Evolutionary conservation across 805 yeast species (phyloP).

Genomic region (Candida ulmi): DNA sequence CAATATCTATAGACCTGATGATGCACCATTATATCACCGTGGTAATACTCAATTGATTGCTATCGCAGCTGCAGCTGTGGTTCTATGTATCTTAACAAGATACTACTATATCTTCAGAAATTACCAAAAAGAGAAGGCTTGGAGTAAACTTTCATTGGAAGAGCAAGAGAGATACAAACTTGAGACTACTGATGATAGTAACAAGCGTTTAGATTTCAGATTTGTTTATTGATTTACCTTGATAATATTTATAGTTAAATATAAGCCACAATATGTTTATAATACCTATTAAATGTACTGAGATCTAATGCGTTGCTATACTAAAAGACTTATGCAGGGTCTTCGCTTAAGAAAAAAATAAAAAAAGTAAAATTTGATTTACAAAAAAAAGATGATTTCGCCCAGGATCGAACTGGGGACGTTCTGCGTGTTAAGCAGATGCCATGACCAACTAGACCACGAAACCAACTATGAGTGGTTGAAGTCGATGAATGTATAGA

Average conservation of each 20-base stretch:
- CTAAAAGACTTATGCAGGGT: too few species aligned
- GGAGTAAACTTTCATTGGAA: conserved; percentile 46
- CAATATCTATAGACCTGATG: conserved; percentile 52
- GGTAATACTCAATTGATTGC: conserved; percentile 46
- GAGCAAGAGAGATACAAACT: conserved; percentile 43
- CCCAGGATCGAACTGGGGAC: conserved; percentile 99
- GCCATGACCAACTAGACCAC: conserved; percentile 99
- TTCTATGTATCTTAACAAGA: conserved; percentile 23
- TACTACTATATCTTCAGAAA: conserved; percentile 34
- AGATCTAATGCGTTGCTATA: too few species aligned
- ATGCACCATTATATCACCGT: conserved; percentile 51
- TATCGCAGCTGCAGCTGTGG: conserved; percentile 28
- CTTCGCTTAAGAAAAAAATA: too few species aligned
- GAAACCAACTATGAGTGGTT: too few species aligned
- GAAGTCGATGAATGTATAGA: too few species aligned
- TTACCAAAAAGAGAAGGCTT: conserved; percentile 35
- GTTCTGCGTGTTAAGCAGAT: conserved; percentile 99
- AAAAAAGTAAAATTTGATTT: too few species aligned
- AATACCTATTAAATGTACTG: too few species aligned
- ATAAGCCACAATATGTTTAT: too few species aligned
- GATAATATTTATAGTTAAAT: too few species aligned
- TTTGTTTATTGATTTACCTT: conserved; percentile 27
- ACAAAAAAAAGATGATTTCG: conserved; percentile 63
- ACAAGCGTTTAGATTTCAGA: conserved; percentile 49
- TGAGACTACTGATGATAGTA: conserved; percentile 48